Base-by-base conservation (phyloP, 1,284 basidiomycete genomes). In the Malassezia sympodialis region DNA sequence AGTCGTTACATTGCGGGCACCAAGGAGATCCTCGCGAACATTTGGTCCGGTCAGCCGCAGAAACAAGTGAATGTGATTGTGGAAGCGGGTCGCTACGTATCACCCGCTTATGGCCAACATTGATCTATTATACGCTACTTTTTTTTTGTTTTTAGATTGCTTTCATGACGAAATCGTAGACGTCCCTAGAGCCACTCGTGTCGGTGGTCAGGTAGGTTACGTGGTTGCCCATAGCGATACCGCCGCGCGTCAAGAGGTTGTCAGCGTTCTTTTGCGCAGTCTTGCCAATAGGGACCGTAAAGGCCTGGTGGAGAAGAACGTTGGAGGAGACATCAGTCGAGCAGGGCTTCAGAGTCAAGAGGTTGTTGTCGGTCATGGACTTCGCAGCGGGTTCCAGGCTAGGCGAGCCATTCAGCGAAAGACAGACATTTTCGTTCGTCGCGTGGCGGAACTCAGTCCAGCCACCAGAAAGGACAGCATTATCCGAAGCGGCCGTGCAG, bases 1-100 rank as follows among this genome's bases (percentile, higher is more conserved):
- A 79, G 42, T 24, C 85, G 90, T 53, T 96, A 96, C 75, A 89
- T 90, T 10, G 77, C 78, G 37, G 90, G 90, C 23, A 81, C 84
- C 27, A 84, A 81, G 78, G 80, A 80, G 59, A 94, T 94, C 75
- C 79, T 94, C 56, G 79, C 83, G 57, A 84, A 87, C 76, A 93
- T 86, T 79, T 76, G 90, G 61, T 72, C 73, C 4, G 78, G 78
- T 60, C 82, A 84, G 76, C 74, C 80, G 2, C 60, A 61, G 49
- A 43, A 52, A 14, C 88, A 93, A 76, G 82, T 84, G 7, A 82
- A 94, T 78, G 76, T 94, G 73, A 94, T 94, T 42, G 74, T 76
- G 30, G 68, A 73, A 55, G 61, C 65, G 34, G 76, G 76, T 31
- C 34, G 60, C 0, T 76, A 76, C 51, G 71, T 67, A 3, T 69